Conservation (phyloP, 495 filamentous ascomycete species). For the Daldinia grandis region DNA sequence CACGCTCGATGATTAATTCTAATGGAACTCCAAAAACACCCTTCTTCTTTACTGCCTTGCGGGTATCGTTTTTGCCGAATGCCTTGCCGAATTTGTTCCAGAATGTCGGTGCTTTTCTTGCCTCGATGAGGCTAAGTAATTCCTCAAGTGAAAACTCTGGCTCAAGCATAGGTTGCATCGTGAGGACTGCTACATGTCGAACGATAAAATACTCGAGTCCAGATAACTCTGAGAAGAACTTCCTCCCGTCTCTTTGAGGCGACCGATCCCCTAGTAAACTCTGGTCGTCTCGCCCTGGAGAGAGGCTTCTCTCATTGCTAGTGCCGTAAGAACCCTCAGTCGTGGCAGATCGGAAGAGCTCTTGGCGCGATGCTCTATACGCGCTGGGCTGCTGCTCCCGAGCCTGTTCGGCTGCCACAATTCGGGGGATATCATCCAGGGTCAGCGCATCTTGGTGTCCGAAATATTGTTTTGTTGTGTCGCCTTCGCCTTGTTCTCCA, state of each 20-base stretch:
- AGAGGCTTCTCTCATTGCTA: constrained; percentile 82
- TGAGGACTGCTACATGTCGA: constrained; percentile 90
- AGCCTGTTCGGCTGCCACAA: constrained; percentile 94
- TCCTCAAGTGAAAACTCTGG: constrained; percentile 93
- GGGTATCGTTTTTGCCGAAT: constrained; percentile 79
- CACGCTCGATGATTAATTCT: constrained; percentile 87
- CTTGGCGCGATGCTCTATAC: constrained; percentile 73
- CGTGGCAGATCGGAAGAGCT: constrained; percentile 72
- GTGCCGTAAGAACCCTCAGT: constrained; percentile 72
- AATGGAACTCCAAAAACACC: constrained; percentile 89
- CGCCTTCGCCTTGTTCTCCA: constrained; percentile 74
- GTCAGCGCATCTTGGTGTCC: constrained; percentile 91
- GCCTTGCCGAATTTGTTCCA: constrained; percentile 98
- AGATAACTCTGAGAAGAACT: constrained; percentile 95
- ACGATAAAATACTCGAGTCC: constrained; percentile 98
- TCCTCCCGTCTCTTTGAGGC: constrained; percentile 66
- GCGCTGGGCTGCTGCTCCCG: constrained; percentile 84
- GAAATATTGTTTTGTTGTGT: constrained; percentile 79
- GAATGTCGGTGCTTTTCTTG: constrained; percentile 83
- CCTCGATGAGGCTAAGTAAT: constrained; percentile 92
- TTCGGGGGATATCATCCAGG: constrained; percentile 95
- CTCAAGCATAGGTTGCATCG: constrained; percentile 93
- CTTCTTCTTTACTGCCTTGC: constrained; percentile 86
- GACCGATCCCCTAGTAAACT: constrained; percentile 55
- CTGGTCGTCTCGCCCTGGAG: constrained; percentile 68